phyloP scores from a whole-genome alignment of 345 rosid genomes.

The Lepidium aucheri region DNA sequence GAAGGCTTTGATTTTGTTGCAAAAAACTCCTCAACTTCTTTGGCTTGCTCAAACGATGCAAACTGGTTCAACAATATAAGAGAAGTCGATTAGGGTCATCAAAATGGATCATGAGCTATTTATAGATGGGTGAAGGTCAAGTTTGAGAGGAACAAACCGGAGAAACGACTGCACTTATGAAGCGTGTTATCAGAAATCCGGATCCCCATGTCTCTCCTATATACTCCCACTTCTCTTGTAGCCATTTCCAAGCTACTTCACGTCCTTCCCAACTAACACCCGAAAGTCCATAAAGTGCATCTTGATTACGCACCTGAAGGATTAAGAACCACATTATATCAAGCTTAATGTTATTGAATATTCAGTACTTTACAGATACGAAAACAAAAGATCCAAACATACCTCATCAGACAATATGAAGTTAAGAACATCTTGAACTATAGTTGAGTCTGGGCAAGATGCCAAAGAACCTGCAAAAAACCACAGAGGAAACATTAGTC shows the following conservation, averaged over 20 bases:
- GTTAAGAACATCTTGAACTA: conserved; percentile 65
- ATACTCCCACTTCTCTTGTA: conserved; percentile 78
- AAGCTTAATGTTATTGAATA: neutral
- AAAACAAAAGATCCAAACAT: neutral
- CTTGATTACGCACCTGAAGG: conserved; percentile 80
- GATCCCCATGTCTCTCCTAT: conserved; percentile 59
- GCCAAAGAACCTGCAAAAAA: conserved; percentile 57
- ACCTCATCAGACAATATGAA: conserved; percentile 78
- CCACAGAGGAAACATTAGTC: neutral
- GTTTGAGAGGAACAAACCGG: conserved; percentile 41
- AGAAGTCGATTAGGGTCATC: neutral
- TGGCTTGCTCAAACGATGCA: conserved; percentile 70
- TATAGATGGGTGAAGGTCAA: neutral
- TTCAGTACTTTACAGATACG: neutral
- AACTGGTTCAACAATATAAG: conserved; percentile 38
- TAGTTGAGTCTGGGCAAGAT: conserved; percentile 53
- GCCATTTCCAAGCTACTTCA: conserved; percentile 93
- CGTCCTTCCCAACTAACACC: conserved; percentile 73
- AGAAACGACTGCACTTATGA: conserved; percentile 63
- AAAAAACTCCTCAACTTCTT: conserved; percentile 82
- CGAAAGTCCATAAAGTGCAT: conserved; percentile 63
- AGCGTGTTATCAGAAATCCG: conserved; percentile 65
- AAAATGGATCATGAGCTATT: neutral
- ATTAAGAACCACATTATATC: neutral
- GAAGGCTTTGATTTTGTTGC: conserved; percentile 48